Evolutionary conservation across 2,329 filamentous ascomycete species (phyloP).

Genomic region (Aspergillus glaucus): DNA sequence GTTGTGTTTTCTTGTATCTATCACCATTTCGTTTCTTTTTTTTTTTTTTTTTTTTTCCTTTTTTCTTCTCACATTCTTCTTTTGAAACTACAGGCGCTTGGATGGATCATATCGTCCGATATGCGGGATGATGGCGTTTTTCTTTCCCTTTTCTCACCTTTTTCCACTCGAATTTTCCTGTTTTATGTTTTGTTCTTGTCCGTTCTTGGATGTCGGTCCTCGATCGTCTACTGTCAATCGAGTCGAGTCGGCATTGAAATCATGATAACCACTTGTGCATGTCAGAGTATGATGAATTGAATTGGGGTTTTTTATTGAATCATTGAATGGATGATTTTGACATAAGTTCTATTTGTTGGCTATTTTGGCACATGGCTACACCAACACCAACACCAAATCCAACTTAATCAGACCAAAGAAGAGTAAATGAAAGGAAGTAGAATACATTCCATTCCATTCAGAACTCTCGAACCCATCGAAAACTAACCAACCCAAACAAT

Average conservation of each 20-base stretch:
- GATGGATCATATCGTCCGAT: slow-evolving; percentile 8
- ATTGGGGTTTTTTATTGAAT: background rate
- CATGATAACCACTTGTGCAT: slow-evolving; percentile 3
- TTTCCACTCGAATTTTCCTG: background rate
- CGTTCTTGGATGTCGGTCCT: background rate
- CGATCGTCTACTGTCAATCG: background rate
- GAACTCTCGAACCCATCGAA: background rate
- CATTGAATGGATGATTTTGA: background rate
- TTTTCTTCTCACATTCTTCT: slow-evolving; percentile 1
- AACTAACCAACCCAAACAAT: background rate
- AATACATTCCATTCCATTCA: background rate
- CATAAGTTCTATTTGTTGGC: too few species aligned
- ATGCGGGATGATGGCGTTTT: slow-evolving; percentile 12
- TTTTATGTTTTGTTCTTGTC: background rate
- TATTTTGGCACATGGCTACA: too few species aligned
- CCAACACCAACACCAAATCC: too few species aligned
- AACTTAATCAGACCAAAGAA: background rate
- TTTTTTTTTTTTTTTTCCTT: background rate
- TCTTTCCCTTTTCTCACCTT: background rate
- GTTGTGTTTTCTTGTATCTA: background rate
- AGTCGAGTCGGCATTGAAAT: background rate
- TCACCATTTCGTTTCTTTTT: background rate
- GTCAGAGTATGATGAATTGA: slow-evolving; percentile 1
- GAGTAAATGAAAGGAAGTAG: background rate
- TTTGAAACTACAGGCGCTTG: slow-evolving; percentile 8